A percentile compares a stretch with the other conserved stretches of the same genome.
Conservation (phyloP, 2,329 filamentous ascomycete species). For the Aspergillus fructus region DNA sequence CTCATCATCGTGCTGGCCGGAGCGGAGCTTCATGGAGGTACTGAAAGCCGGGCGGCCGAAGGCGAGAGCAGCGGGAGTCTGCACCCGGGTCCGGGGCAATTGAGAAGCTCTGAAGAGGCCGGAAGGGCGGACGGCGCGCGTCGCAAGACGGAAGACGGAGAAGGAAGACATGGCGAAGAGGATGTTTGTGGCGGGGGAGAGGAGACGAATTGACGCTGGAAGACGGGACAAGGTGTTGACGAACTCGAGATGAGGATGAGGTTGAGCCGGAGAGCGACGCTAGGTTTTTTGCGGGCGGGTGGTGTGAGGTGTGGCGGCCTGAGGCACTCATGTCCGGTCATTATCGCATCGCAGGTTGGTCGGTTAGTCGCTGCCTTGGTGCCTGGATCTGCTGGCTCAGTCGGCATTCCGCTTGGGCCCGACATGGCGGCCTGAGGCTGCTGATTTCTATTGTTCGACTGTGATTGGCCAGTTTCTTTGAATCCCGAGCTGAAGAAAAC, state of each 20-base stretch:
- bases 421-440: constrained; percentile 29
- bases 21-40: constrained; percentile 56
- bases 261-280: constrained; percentile 19
- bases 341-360: neutral
- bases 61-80: constrained; percentile 54
- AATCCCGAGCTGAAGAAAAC: no score
- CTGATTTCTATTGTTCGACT: neutral
- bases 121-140: constrained; percentile 60
- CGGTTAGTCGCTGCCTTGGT: neutral
- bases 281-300: constrained; percentile 38
- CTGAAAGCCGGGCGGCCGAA: constrained; percentile 61
- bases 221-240: constrained; percentile 21
- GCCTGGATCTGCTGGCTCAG: constrained; percentile 3
- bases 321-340: constrained; percentile 11
- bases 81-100: constrained; percentile 59
- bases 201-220: constrained; percentile 21
- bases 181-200: constrained; percentile 24
- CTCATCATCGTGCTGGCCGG: constrained; percentile 78
- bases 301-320: constrained; percentile 34
- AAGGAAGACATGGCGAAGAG: constrained; percentile 61
- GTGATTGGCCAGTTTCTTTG: constrained; percentile 12
- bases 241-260: constrained; percentile 23
- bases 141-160: constrained; percentile 68
- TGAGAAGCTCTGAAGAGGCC: constrained; percentile 64
- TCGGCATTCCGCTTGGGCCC: constrained; percentile 19